Conservation (phyloP, 192 early-diverging fungal genomes). For the Backusella tarrabulga region DNA sequence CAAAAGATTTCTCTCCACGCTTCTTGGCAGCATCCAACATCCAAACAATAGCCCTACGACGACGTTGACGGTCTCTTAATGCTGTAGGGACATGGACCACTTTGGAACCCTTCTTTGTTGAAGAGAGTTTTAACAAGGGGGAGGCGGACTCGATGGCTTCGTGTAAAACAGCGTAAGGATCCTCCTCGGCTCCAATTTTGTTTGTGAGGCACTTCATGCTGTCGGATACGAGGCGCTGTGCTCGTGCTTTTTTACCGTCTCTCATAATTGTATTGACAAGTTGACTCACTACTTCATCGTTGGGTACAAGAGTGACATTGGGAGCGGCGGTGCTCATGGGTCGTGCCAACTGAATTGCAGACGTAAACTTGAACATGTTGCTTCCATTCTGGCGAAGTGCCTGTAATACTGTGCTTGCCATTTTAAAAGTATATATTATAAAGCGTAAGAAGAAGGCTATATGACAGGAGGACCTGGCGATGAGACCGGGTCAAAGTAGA, state of each 20-base stretch:
- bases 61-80: conserved; percentile 74
- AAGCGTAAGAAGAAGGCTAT: not conserved
- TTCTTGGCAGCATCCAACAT: conserved; percentile 72
- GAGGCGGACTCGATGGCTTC: conserved; percentile 72
- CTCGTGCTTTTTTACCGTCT: conserved; percentile 85
- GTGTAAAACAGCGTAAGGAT: conserved; percentile 66
- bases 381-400: conserved; percentile 7
- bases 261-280: conserved; percentile 91
- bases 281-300: conserved; percentile 70
- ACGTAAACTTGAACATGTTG: not conserved
- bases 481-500: not conserved
- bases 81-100: conserved; percentile 76
- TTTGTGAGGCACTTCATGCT: conserved; percentile 67
- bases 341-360: not conserved
- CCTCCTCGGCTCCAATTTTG: conserved; percentile 36
- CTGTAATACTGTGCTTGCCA: conserved; percentile 5
- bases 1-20: conserved; percentile 62
- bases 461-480: conserved; percentile 11
- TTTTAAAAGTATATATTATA: not conserved
- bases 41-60: conserved; percentile 82
- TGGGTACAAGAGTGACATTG: conserved; percentile 13
- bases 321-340: conserved; percentile 4
- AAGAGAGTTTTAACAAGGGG: conserved; percentile 74
- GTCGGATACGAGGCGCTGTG: conserved; percentile 63
- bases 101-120: conserved; percentile 78